phyloP scores from a whole-genome alignment of 179 eudicot genomes.

The Amaranthus tricolor region DNA sequence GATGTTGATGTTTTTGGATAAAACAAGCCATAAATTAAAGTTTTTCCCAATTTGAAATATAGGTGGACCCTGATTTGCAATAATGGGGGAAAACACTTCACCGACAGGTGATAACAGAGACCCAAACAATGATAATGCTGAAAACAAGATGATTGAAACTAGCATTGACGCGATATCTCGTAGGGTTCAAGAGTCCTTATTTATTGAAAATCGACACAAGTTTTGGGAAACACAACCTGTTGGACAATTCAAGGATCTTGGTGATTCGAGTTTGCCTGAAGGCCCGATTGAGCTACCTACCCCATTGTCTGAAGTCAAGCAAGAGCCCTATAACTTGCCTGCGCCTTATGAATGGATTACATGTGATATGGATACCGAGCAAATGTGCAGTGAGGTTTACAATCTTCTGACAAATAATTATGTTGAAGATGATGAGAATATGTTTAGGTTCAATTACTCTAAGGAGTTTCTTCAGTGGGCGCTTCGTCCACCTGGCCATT shows the following conservation, averaged over 20 bases:
- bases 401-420: constrained; percentile 58
- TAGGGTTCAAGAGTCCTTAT: constrained; percentile 59
- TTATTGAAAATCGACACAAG: constrained; percentile 53
- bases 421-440: constrained; percentile 76
- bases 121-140: constrained; percentile 30
- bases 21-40: too few relatives aligned
- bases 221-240: constrained; percentile 90
- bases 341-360: constrained; percentile 64
- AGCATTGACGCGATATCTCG: constrained; percentile 39
- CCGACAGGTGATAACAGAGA: constrained; percentile 25
- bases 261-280: constrained; percentile 58
- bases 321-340: constrained; percentile 69
- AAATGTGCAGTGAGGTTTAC: constrained; percentile 63
- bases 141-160: constrained; percentile 30
- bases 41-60: too few relatives aligned
- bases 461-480: constrained; percentile 75
- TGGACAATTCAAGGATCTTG: constrained; percentile 67
- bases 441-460: constrained; percentile 73
- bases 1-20: too few relatives aligned
- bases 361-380: constrained; percentile 62
- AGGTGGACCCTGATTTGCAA: background rate
- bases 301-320: constrained; percentile 65
- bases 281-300: constrained; percentile 70
- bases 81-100: constrained; percentile 38
- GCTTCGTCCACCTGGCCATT: constrained; percentile 67